Evolutionary conservation across 257 asterid genomes (phyloP), one percentile per base, ranked within the genome.

Genomic region (Jaltomata sinuosa): DNA sequence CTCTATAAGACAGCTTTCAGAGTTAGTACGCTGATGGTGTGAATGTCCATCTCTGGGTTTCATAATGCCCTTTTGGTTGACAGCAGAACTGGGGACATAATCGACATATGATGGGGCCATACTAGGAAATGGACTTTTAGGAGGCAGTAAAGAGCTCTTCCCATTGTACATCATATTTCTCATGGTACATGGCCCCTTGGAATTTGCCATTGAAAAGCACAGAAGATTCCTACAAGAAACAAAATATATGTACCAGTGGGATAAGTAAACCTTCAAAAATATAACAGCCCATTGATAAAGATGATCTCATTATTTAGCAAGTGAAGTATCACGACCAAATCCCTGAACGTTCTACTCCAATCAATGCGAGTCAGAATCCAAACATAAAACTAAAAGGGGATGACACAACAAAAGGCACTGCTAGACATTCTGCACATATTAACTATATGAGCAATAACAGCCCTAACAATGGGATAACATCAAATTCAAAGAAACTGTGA

Each of bases 91-190:
- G 11, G 97, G 97, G 82, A 91, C 86, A 80, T 88, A 95, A 61
- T 94, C 98, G 45, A 87, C 76, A 83, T 87, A 94, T 3, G 97
- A 87, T 25, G 98, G 95, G 81, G 94, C 83, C 68, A 91, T 83
- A 87, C 94, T 89, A 38, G 97, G 98, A 86, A 91, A 94, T 67
- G 98, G 99, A 88, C 91, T 90, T 90, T 95, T 97, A 79, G 99
- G 99, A 64, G 99, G 99, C 84, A 97, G 93, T 69, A 94, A 87
- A 11, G 98, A 87, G 83, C 87, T 87, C 87, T 91, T 95, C 84
- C 97, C 94, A 65, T 85, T 89, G 88, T 91, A 88, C 92, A 91
- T 88, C 92, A 89, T 87, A 84, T 88, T 95, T 92, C 95, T 88
- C 76, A 88, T 80, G 89, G 89, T 93, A 83, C 97, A 91, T 57